A percentile compares a stretch with the other conserved stretches of the same genome.
Evolutionary conservation across 495 filamentous ascomycete species (phyloP).

Genomic region (Beverwykella pulmonaria): DNA sequence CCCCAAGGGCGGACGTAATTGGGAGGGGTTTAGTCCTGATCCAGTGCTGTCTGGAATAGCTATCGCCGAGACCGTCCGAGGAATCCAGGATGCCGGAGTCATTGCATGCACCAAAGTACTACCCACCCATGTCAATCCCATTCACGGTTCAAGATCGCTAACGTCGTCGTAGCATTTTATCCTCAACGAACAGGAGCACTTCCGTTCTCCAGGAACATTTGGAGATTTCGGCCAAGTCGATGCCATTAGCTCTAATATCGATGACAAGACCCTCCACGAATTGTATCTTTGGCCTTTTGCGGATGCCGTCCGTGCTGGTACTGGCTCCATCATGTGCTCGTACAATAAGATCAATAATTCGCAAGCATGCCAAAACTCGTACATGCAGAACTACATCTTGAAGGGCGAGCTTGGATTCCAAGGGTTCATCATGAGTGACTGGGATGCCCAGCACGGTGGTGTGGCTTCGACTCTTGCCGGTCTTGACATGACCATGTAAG

Average conservation of each 20-base stretch:
- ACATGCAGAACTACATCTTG: slow-evolving; percentile 76
- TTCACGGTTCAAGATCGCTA: neutral
- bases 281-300: slow-evolving; percentile 90
- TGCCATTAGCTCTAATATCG: slow-evolving; percentile 81
- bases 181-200: slow-evolving; percentile 58
- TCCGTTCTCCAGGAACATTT: slow-evolving; percentile 64
- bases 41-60: slow-evolving; percentile 49
- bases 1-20: slow-evolving; percentile 75
- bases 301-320: slow-evolving; percentile 52
- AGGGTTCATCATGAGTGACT: slow-evolving; percentile 63
- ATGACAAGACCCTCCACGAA: slow-evolving; percentile 94
- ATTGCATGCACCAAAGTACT: slow-evolving; percentile 37
- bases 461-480: slow-evolving; percentile 78
- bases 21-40: slow-evolving; percentile 63
- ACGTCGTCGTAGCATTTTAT: slow-evolving; percentile 37
- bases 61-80: slow-evolving; percentile 44
- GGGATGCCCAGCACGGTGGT: slow-evolving; percentile 73
- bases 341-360: slow-evolving; percentile 85
- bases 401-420: slow-evolving; percentile 94
- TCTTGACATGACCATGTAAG: slow-evolving; percentile 84
- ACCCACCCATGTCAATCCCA: neutral
- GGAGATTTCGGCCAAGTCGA: slow-evolving; percentile 66
- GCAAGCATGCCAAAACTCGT: slow-evolving; percentile 70
- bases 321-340: slow-evolving; percentile 72
- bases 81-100: slow-evolving; percentile 49